phyloP scores from a whole-genome alignment of 2,329 filamentous ascomycete species.

The Neonectria hederae region DNA sequence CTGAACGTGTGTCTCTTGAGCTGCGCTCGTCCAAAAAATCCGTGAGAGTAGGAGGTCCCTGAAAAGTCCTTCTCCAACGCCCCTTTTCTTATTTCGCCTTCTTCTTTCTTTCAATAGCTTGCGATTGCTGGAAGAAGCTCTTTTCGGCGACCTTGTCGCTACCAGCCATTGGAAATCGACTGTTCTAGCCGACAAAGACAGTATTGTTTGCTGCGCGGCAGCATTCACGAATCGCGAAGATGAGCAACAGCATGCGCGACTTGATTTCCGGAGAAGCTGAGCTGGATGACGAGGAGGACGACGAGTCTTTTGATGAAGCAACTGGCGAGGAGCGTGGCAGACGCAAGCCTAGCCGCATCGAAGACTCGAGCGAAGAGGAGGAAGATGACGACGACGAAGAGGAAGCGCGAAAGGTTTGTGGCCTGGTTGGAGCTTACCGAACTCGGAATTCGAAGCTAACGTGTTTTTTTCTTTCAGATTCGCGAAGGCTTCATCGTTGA shows the following conservation, averaged over 20 bases:
- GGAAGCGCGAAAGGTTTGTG: slow-evolving; percentile 75
- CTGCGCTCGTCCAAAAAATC: slow-evolving; percentile 41
- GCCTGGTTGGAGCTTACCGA: slow-evolving; percentile 2
- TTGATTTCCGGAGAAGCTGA: slow-evolving; percentile 88
- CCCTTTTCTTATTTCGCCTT: slow-evolving; percentile 22
- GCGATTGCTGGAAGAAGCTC: background rate
- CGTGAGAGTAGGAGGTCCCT: slow-evolving; percentile 31
- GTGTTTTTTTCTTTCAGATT: slow-evolving; percentile 63
- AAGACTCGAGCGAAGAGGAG: slow-evolving; percentile 92
- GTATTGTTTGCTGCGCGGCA: slow-evolving; percentile 41
- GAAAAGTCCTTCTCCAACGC: slow-evolving; percentile 24
- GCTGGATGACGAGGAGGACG: slow-evolving; percentile 85
- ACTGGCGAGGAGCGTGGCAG: slow-evolving; percentile 66
- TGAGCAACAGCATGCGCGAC: slow-evolving; percentile 74
- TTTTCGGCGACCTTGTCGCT: slow-evolving; percentile 7
- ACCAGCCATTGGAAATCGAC: slow-evolving; percentile 19
- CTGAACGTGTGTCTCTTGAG: slow-evolving; percentile 41
- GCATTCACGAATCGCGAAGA: slow-evolving; percentile 51
- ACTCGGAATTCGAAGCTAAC: slow-evolving; percentile 10
- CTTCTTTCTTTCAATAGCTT: slow-evolving; percentile 7
- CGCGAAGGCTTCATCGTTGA: slow-evolving; percentile 97
- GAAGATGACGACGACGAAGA: slow-evolving; percentile 93
- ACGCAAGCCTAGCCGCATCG: slow-evolving; percentile 55
- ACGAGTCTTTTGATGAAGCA: slow-evolving; percentile 84
- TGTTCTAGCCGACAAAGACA: slow-evolving; percentile 25